phyloP scores from a whole-genome alignment of 352 stramenopile species.

The Phytophthora litchii region DNA sequence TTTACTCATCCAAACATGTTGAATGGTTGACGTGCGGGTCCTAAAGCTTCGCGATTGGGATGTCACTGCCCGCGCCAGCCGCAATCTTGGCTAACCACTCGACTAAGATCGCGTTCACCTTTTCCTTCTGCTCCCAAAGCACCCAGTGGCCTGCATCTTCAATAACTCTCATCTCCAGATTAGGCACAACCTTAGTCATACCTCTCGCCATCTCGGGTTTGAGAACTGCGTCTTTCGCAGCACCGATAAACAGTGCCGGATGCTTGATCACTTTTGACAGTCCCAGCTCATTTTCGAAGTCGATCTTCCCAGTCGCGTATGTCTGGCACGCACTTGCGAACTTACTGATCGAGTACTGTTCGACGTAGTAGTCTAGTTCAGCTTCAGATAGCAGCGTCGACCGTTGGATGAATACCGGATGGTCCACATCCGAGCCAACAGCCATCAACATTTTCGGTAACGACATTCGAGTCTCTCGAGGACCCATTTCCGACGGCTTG shows the following conservation, averaged over 20 bases:
- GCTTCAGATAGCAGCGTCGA: slow-evolving; percentile 46
- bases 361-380: slow-evolving; percentile 57
- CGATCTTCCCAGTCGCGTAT: slow-evolving; percentile 47
- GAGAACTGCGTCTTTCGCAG: slow-evolving; percentile 48
- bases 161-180: slow-evolving; percentile 38
- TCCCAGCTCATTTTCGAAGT: slow-evolving; percentile 46
- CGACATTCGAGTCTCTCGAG: slow-evolving; percentile 15
- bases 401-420: slow-evolving; percentile 42
- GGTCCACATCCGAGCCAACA: slow-evolving; percentile 28
- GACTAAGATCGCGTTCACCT: slow-evolving; percentile 48
- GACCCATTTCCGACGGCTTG: slow-evolving; percentile 29
- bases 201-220: slow-evolving; percentile 45
- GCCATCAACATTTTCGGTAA: slow-evolving; percentile 39
- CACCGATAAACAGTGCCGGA: slow-evolving; percentile 49
- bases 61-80: background rate
- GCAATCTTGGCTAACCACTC: slow-evolving; percentile 35
- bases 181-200: slow-evolving; percentile 50
- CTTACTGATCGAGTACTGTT: slow-evolving; percentile 42
- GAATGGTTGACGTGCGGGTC: background rate
- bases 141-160: slow-evolving; percentile 53
- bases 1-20: slow-evolving; percentile 21
- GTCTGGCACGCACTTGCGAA: slow-evolving; percentile 44
- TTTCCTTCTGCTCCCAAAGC: slow-evolving; percentile 48
- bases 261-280: slow-evolving; percentile 43
- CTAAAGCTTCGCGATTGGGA: slow-evolving; percentile 20